Conservation (phyloP, 192 early-diverging fungal genomes). For the Umbelopsis sp. region DNA sequence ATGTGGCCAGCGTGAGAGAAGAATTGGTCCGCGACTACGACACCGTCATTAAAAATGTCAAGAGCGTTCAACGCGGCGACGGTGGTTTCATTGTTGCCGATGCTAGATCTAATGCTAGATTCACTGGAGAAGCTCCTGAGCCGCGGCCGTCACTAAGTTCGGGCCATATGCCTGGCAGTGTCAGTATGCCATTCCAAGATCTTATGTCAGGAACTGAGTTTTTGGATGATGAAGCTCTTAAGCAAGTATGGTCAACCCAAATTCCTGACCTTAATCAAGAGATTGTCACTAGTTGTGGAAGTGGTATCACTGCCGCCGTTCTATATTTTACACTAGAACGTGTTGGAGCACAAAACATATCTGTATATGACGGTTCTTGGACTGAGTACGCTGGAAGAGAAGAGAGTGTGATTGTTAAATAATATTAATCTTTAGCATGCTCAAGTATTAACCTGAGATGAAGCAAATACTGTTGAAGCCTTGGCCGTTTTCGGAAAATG, state of each 20-base stretch:
- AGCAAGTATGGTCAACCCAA: conserved; percentile 57
- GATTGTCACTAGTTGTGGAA: conserved; percentile 81
- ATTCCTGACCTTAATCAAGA: conserved; percentile 71
- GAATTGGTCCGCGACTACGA: conserved; percentile 61
- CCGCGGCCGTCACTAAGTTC: conserved; percentile 74
- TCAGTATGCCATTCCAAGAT: conserved; percentile 72
- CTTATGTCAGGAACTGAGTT: conserved; percentile 62
- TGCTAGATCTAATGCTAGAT: conserved; percentile 67
- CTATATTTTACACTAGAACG: conserved; percentile 78
- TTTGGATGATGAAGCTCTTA: conserved; percentile 55
- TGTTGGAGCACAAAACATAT: conserved; percentile 63
- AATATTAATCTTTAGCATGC: too few relatives aligned
- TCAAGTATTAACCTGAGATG: too few relatives aligned
- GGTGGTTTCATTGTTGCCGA: conserved; percentile 63
- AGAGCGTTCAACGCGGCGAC: conserved; percentile 32
- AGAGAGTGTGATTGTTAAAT: conserved; percentile 68
- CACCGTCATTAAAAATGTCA: conserved; percentile 58
- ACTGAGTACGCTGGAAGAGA: conserved; percentile 81
- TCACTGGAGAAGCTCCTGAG: conserved; percentile 76
- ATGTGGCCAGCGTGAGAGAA: conserved; percentile 29
- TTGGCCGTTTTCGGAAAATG: too few relatives aligned
- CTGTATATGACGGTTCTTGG: conserved; percentile 92
- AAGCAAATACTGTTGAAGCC: too few relatives aligned
- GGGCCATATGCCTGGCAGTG: conserved; percentile 83
- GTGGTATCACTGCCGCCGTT: conserved; percentile 86